Evolutionary conservation across 106 monocot species (phyloP).

Genomic region (Alisma plantagoaquatica): DNA sequence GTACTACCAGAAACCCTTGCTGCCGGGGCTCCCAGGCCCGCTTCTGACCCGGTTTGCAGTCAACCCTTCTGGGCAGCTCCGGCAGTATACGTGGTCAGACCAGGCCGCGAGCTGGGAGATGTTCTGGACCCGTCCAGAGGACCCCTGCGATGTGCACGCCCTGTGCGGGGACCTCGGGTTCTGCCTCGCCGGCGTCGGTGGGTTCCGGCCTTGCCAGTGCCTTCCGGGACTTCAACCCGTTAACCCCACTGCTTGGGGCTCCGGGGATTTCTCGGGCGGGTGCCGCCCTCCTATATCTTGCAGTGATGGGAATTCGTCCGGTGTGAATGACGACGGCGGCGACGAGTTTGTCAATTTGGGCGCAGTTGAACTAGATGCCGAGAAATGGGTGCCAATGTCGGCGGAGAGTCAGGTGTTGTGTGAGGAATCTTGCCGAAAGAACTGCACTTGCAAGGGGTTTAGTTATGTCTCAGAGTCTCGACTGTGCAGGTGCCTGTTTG

Average conservation of each 20-base stretch:
- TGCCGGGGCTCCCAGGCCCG: not conserved
- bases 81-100: constrained; percentile 56
- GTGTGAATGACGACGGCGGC: not conserved
- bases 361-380: constrained; percentile 17
- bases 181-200: constrained; percentile 24
- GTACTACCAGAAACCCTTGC: constrained; percentile 17
- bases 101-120: constrained; percentile 50
- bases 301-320: no score
- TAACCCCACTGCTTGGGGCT: constrained; percentile 17
- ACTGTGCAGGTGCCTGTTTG: constrained; percentile 24
- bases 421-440: constrained; percentile 30
- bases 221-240: constrained; percentile 11
- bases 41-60: constrained; percentile 38
- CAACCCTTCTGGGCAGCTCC: constrained; percentile 37
- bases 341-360: constrained; percentile 16
- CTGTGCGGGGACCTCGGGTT: constrained; percentile 44
- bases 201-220: constrained; percentile 23
- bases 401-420: constrained; percentile 12
- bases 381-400: not conserved
- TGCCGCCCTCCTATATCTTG: no score
- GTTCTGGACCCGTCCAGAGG: constrained; percentile 54
- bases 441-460: constrained; percentile 45
- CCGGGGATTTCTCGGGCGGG: constrained; percentile 30
- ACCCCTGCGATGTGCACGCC: constrained; percentile 29
- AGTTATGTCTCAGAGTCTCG: constrained; percentile 9